These are phyloP conservation scores for Scenedesmus sp. DNA, from an alignment of 163 green algal species.

Conservation along the genomic window DNA sequence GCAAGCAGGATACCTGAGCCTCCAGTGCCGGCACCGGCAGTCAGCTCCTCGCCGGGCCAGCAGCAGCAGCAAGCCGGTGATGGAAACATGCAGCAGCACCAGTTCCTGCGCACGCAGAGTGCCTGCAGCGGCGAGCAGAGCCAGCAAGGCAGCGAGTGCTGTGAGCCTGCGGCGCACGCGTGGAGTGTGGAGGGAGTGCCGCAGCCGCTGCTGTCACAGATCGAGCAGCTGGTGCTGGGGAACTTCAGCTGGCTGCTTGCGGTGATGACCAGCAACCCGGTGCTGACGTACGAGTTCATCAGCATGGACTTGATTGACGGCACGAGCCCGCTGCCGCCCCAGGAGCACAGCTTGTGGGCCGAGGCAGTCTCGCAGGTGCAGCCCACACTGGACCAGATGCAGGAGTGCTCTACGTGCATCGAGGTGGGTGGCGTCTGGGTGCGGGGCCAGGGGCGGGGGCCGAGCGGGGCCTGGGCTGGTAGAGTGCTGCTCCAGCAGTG, in stretches of 20 bases:
- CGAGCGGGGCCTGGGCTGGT: no score
- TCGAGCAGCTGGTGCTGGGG: conserved; percentile 49
- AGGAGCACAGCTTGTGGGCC: conserved; percentile 36
- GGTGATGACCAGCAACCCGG: conserved; percentile 31
- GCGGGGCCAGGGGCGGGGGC: no score
- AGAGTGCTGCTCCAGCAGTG: no score
- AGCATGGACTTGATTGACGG: conserved; percentile 20
- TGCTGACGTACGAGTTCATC: conserved; percentile 56
- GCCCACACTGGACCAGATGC: conserved; percentile 30
- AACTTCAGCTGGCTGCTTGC: conserved; percentile 54
- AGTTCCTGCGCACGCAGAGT: neutral
- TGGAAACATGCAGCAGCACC: neutral
- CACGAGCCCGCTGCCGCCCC: neutral
- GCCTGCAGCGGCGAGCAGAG: neutral
- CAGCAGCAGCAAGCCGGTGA: neutral
- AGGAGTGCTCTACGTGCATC: conserved; percentile 50
- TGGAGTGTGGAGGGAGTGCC: conserved; percentile 26
- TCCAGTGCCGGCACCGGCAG: conserved; percentile 10
- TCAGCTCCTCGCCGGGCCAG: neutral
- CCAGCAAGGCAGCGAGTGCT: neutral
- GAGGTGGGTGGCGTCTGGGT: conserved; percentile 6
- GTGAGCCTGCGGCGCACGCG: neutral
- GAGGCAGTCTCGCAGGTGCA: neutral
- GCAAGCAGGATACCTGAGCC: conserved; percentile 3
- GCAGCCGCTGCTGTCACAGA: conserved; percentile 23